Base-by-base conservation (phyloP, 2,329 filamentous ascomycete genomes). In the Pestalotiopsis sp. region DNA sequence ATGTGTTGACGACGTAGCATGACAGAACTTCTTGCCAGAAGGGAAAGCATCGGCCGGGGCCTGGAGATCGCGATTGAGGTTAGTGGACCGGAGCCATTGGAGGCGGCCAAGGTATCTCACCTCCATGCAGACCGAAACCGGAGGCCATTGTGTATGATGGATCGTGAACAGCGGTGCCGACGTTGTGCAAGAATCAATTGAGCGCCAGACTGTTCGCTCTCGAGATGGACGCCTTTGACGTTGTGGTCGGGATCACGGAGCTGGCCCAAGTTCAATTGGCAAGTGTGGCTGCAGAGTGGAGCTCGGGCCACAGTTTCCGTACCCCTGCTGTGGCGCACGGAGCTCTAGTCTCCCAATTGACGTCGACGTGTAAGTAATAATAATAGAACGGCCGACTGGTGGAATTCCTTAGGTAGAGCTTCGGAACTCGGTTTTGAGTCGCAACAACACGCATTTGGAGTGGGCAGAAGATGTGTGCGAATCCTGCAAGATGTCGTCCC, bases 21-120 rank as follows among this genome's bases (percentile, higher is more conserved):
- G 94, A 94, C 80, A 99, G 92, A 74, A 98, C 91, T 84, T 99
- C 96, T 85, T 99, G 96, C 96, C 96, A 99, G 90, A 98, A 99
- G 80, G 95, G 94, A 86, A 97, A 98, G 90, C 96, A 99, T 83
- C 95, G 93, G 75, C 85, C 85, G 71, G 88, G 86, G 77, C 88
- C 88, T 90, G 75, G 69, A 62, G 67, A 56, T 61, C 65, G 68
- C 66, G 68, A 74, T 72, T 9, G 71, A 67, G 62, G 69, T 74
- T 68, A 73, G 71, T 49, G 36, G 56, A 41, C 25, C 31, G 45
- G 57, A 65, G 41, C 69, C 41, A 71, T 71, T 72, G 58, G 67
- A 65, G 61, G 64, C 61, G 31, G 17, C 36, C 25, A 56, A 58
- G 72, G 71, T 85, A 12, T 20, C 90, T 76, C 84, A 94, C 93